Evolutionary conservation across 495 filamentous ascomycete species (phyloP).

Genomic region (Patellaria atrata): DNA sequence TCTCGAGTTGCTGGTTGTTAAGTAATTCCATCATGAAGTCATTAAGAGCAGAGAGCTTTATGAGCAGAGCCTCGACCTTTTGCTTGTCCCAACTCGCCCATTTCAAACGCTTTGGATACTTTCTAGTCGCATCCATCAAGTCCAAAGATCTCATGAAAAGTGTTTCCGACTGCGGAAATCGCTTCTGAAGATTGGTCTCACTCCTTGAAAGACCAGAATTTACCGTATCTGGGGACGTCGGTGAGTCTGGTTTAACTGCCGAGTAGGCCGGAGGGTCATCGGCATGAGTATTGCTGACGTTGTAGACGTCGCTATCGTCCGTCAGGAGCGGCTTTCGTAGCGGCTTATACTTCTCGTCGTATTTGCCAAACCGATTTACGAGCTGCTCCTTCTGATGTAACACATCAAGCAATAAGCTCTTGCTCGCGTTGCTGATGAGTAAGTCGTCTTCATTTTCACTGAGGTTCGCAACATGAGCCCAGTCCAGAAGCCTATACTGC

Average conservation of each 20-base stretch:
- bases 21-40: slow-evolving; percentile 24
- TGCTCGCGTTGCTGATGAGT: slow-evolving; percentile 21
- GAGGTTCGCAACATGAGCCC: slow-evolving; percentile 19
- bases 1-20: slow-evolving; percentile 14
- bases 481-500: slow-evolving; percentile 22
- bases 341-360: slow-evolving; percentile 20
- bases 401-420: slow-evolving; percentile 18
- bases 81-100: slow-evolving; percentile 20
- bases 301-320: slow-evolving; percentile 8
- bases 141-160: slow-evolving; percentile 17
- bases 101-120: slow-evolving; percentile 11
- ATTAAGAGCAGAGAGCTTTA: slow-evolving; percentile 18
- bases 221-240: slow-evolving; percentile 5
- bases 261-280: slow-evolving; percentile 14
- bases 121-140: slow-evolving; percentile 12
- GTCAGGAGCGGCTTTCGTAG: slow-evolving; percentile 15
- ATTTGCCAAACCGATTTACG: slow-evolving; percentile 16
- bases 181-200: slow-evolving; percentile 14
- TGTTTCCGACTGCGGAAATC: slow-evolving; percentile 17
- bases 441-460: slow-evolving; percentile 17
- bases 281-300: no score
- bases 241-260: slow-evolving; percentile 1
- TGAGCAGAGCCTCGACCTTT: slow-evolving; percentile 18
- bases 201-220: slow-evolving; percentile 8
- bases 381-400: slow-evolving; percentile 20